phyloP scores from a whole-genome alignment of 306 rosid species.

The Begonia fuchsioides region DNA sequence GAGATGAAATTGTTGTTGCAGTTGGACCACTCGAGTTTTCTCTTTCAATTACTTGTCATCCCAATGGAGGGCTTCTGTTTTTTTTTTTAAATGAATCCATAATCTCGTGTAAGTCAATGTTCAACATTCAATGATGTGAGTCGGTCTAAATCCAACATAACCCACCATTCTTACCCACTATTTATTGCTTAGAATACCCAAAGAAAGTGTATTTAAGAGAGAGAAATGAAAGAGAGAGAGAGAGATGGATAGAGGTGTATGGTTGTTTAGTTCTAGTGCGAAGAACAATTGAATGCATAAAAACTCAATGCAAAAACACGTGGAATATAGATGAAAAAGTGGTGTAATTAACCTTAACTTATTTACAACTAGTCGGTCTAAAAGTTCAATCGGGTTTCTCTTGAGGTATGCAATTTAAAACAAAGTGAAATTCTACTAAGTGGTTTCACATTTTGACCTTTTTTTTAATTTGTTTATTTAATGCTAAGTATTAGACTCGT shows the following conservation, averaged over 20 bases:
- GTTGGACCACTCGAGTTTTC: constrained; percentile 1
- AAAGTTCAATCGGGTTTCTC: constrained; percentile 1
- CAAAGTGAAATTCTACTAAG: constrained; percentile 1
- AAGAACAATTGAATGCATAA: neutral
- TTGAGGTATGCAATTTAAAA: constrained; percentile 14
- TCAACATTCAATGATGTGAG: too few species aligned
- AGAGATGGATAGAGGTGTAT: neutral
- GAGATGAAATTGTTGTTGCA: neutral
- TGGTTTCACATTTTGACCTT: constrained; percentile 5
- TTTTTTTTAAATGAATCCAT: neutral
- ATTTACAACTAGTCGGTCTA: too few species aligned
- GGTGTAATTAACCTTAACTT: neutral
- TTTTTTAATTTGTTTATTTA: neutral
- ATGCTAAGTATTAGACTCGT: neutral
- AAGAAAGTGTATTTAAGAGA: too few species aligned
- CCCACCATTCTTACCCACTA: too few species aligned
- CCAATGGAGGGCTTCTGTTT: neutral
- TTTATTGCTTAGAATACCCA: too few species aligned
- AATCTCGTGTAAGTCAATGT: neutral
- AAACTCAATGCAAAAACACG: neutral
- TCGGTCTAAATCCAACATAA: too few species aligned
- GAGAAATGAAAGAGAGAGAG: too few species aligned
- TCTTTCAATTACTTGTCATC: neutral
- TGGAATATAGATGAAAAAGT: neutral
- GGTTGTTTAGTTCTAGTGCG: neutral